phyloP scores from a whole-genome alignment of 2,329 filamentous ascomycete species.

The Cladophialophora immunda region DNA sequence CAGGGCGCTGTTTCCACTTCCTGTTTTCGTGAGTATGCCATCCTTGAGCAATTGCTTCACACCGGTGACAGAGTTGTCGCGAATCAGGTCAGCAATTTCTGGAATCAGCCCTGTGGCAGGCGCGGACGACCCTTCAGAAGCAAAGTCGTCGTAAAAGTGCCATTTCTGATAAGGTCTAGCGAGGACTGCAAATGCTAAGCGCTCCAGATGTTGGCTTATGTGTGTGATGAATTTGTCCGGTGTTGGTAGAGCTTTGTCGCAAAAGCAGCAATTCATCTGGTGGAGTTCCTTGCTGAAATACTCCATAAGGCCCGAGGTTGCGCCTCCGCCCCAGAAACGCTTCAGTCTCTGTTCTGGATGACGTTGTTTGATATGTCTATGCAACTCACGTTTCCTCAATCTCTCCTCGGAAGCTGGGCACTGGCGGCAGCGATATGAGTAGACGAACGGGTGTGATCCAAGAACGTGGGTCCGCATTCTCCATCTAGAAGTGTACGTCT shows the following conservation, averaged over 20 bases:
- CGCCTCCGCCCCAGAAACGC: background rate
- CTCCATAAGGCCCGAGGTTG: no score
- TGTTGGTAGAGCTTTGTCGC: background rate
- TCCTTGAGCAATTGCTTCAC: background rate
- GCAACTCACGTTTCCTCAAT: background rate
- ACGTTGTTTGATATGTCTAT: background rate
- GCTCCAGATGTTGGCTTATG: background rate
- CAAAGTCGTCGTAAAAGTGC: constrained; percentile 5
- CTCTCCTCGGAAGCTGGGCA: background rate
- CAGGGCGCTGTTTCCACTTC: background rate
- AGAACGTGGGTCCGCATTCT: background rate
- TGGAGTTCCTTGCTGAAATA: background rate
- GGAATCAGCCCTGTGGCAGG: background rate
- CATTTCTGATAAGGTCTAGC: constrained; percentile 1
- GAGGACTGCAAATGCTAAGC: background rate
- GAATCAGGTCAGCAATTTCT: background rate
- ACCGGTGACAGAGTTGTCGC: background rate
- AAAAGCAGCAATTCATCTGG: background rate
- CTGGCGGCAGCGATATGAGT: background rate
- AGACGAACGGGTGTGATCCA: background rate
- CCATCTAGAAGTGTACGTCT: background rate
- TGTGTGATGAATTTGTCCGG: background rate
- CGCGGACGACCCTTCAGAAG: background rate
- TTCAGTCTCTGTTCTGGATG: background rate
- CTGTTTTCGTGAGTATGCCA: background rate